phyloP scores from a whole-genome alignment of 2,329 filamentous ascomycete species.

The Phyllosticta citriasiana region DNA sequence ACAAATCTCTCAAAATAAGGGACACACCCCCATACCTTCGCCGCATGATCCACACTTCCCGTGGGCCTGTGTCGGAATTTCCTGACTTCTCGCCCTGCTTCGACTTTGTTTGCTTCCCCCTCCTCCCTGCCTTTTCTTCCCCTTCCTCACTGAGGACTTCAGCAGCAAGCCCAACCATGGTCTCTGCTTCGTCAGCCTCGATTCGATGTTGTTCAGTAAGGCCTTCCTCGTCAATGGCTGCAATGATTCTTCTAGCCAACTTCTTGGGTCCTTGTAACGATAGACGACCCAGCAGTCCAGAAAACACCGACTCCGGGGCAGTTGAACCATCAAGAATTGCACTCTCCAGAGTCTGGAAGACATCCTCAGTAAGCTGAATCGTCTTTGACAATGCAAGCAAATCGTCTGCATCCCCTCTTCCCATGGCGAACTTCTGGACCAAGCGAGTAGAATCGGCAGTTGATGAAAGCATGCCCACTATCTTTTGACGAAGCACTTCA shows the following conservation, averaged over 20 bases:
- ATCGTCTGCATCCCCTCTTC: conserved; percentile 85
- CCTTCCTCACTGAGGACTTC: conserved; percentile 61
- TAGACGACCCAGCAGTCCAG: conserved; percentile 46
- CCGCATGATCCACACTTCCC: conserved; percentile 55
- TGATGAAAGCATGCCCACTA: conserved; percentile 57
- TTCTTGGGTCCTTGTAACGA: conserved; percentile 55
- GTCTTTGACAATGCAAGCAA: conserved; percentile 75
- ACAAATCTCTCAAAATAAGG: neutral
- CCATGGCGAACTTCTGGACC: conserved; percentile 87
- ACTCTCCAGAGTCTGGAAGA: conserved; percentile 27
- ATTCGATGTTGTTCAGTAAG: conserved; percentile 69
- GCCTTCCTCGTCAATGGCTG: conserved; percentile 86
- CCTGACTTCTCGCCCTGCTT: conserved; percentile 14
- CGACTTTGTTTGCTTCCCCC: conserved; percentile 28
- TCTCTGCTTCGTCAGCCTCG: conserved; percentile 60
- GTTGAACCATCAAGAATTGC: conserved; percentile 31
- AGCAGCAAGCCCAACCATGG: conserved; percentile 64
- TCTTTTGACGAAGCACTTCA: conserved; percentile 57
- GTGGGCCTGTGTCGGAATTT: conserved; percentile 18
- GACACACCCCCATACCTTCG: conserved; percentile 22
- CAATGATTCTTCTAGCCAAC: conserved; percentile 61
- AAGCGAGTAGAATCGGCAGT: conserved; percentile 82
- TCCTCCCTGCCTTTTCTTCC: conserved; percentile 39
- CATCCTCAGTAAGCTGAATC: conserved; percentile 61
- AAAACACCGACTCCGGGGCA: conserved; percentile 15